These are phyloP conservation scores for Metschnikowia kunwiensis DNA, from an alignment of 805 yeast genomes.

Conservation along the genomic window DNA sequence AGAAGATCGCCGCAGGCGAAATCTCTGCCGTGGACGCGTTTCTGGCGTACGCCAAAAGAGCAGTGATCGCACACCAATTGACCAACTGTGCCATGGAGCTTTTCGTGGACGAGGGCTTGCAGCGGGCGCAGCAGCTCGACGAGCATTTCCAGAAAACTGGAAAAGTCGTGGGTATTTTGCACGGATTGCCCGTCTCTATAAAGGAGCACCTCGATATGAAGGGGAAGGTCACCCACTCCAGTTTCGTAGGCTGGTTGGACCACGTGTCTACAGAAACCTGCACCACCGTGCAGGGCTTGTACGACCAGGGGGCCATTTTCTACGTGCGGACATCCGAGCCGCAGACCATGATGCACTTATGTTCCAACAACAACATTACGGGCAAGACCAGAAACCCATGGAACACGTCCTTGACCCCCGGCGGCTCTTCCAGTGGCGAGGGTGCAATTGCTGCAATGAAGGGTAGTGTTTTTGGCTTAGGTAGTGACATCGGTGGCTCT, in stretches of 20 bases:
- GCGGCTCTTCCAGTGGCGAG: constrained; percentile 20
- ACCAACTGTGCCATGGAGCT: constrained; percentile 22
- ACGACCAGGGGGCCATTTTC: constrained; percentile 19
- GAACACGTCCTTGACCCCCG: constrained; percentile 18
- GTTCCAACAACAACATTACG: constrained; percentile 19
- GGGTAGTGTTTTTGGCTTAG: constrained; percentile 20
- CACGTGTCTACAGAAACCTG: constrained; percentile 11
- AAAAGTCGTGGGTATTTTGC: constrained; percentile 17
- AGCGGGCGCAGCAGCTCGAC: constrained; percentile 19
- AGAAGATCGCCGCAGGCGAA: constrained; percentile 14
- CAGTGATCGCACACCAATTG: constrained; percentile 19
- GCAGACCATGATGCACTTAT: constrained; percentile 19
- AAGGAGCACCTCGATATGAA: constrained; percentile 19
- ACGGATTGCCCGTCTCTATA: constrained; percentile 20
- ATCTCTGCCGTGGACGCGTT: constrained; percentile 15
- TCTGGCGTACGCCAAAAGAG: constrained; percentile 19
- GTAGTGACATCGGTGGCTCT: constrained; percentile 21
- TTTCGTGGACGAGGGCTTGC: constrained; percentile 20
- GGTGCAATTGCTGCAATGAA: constrained; percentile 21
- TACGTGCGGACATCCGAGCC: constrained; percentile 20
- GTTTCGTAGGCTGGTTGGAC: constrained; percentile 17
- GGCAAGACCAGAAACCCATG: constrained; percentile 19
- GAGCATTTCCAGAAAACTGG: constrained; percentile 12
- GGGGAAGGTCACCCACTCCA: constrained; percentile 16
- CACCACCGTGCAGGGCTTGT: constrained; percentile 11